A percentile compares a stretch with the other conserved stretches of the same genome.
Conservation (phyloP, 1,284 basidiomycete genomes). For the Malassezia sp. region DNA sequence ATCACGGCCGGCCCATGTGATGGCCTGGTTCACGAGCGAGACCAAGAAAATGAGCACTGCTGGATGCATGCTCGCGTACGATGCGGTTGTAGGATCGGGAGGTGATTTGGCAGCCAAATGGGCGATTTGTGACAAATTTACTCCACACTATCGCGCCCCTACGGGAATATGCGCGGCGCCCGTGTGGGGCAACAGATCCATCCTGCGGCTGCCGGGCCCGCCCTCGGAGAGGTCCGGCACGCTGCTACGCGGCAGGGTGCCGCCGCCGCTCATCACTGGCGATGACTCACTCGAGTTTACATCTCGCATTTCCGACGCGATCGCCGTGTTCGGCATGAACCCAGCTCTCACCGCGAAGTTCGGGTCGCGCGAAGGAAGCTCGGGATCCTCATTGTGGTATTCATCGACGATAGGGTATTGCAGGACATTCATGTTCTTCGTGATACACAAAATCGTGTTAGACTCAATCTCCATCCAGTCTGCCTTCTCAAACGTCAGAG, state of each 20-base stretch:
- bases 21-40: constrained; percentile 15
- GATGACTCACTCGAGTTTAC: too few relatives aligned
- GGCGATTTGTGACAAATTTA: too few relatives aligned
- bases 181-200: too few relatives aligned
- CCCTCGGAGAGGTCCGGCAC: too few relatives aligned
- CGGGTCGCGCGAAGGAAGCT: background rate
- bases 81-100: too few relatives aligned
- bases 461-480: constrained; percentile 93
- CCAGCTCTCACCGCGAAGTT: constrained; percentile 12
- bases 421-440: constrained; percentile 63
- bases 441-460: constrained; percentile 65
- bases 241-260: too few relatives aligned
- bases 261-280: too few relatives aligned
- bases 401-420: constrained; percentile 88
- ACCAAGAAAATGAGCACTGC: constrained; percentile 15
- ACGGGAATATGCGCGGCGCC: too few relatives aligned
- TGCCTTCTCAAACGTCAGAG: constrained; percentile 59
- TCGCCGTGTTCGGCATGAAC: constrained; percentile 2
- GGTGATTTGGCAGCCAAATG: too few relatives aligned
- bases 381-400: constrained; percentile 44
- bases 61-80: constrained; percentile 16
- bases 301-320: background rate
- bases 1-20: constrained; percentile 14
- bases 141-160: too few relatives aligned
- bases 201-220: too few relatives aligned